Base-by-base conservation (phyloP, 2,329 filamentous ascomycete species). In the Tolypocladium tropicale region DNA sequence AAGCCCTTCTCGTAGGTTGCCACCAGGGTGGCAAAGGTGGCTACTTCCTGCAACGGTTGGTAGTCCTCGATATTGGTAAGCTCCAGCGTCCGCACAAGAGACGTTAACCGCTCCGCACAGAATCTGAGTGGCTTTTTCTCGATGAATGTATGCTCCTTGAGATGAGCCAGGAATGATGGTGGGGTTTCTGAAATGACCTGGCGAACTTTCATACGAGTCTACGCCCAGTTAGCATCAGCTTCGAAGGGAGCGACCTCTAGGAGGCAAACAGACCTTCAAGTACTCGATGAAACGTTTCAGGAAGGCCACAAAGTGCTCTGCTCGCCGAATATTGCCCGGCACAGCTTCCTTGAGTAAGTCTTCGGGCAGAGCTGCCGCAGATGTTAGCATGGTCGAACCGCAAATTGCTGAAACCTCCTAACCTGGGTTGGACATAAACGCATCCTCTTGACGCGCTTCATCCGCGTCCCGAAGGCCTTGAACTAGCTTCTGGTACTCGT, bases 41-140 rank as follows among this genome's bases (percentile, higher is more conserved):
- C 95, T 9, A 99, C 93, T 74, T 99, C 93, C 75, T 99, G 94
- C 1, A 99, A 78, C 6, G 94, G 89, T 64, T 96, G 92, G 68
- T 95, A 99, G 69, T 99, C 95, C 74, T 99, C 94, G 58, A 99
- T 96, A 64, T 95, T 97, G 34, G 93, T 95, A 57, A 99, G 84
- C 70, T 99, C 94, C 18, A 99, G 80, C 0, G 94, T 99, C 57
- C 95, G 83, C 21, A 99, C 93, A 7, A 99, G 83, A 0, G 93
- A 99, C 0, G 94, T 96, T 14, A 99, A 76, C 41, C 94, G 85
- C 72, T 99, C 95, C 0, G 94, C 91, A 67, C 95, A 99, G 71
- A 99, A 99, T 53, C 89, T 80, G 12, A 99, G 72, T 0, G 94
- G 94, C 65, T 99, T 99, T 70, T 90, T 90, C 69, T 99, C 94